Percentiles rank a stretch among this genome's conserved stretches.
Conservation (phyloP, 2,329 filamentous ascomycete genomes). For the Curvularia eragrostidis region DNA sequence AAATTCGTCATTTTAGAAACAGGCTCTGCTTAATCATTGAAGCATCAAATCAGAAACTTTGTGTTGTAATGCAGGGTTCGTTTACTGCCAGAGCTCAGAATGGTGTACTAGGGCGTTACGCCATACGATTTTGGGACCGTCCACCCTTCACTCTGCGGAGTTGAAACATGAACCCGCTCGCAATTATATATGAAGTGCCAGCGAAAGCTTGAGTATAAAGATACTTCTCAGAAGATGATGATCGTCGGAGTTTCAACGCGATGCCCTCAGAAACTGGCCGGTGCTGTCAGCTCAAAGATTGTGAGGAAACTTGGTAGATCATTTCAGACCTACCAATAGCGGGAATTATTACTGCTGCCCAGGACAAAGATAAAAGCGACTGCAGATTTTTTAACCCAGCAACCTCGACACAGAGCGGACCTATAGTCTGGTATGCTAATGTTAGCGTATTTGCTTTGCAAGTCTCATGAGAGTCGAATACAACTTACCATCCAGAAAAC, state of each 20-base stretch:
- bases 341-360: slow-evolving; percentile 48
- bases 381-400: slow-evolving; percentile 51
- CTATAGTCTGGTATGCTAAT: slow-evolving; percentile 42
- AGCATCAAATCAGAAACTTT: neutral
- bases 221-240: slow-evolving; percentile 35
- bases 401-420: slow-evolving; percentile 52
- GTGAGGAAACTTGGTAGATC: slow-evolving; percentile 29
- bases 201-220: slow-evolving; percentile 51
- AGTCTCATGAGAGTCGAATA: neutral
- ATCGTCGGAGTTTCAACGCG: slow-evolving; percentile 48
- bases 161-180: slow-evolving; percentile 40
- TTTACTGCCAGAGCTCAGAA: neutral
- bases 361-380: slow-evolving; percentile 50
- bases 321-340: slow-evolving; percentile 24
- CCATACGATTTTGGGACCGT: neutral
- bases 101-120: neutral
- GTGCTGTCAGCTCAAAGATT: slow-evolving; percentile 1
- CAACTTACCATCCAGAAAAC: slow-evolving; percentile 56
- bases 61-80: neutral
- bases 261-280: slow-evolving; percentile 47
- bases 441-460: neutral
- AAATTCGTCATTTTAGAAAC: neutral
- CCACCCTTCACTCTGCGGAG: slow-evolving; percentile 19
- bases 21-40: neutral
- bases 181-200: slow-evolving; percentile 45